Base-by-base conservation (phyloP, 495 filamentous ascomycete genomes). In the Hypoxylon lienhwacheense region DNA sequence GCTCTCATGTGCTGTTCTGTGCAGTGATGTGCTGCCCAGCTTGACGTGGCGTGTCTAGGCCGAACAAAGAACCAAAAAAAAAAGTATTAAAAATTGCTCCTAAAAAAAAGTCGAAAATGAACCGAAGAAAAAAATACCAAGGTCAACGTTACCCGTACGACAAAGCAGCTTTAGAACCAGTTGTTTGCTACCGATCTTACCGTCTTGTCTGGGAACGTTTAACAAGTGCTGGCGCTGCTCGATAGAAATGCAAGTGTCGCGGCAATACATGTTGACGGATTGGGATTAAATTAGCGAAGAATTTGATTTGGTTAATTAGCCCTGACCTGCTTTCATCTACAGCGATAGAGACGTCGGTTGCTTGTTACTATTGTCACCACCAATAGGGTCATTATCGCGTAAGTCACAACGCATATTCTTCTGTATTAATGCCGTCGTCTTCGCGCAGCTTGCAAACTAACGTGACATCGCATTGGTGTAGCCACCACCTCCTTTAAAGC, bases 201-300 rank as follows among this genome's bases (percentile, higher is more conserved):
- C 12, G 25, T 22, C 7, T 1, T 4, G 15, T 37, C 15, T 14
- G 21, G 45, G 31, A 47, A 60, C 17, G 45, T 47, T 46, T 21
- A 46, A 60, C 56, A 50, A 26, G 7, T 42, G 20, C 11, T 46
- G 21, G 35, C 12, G 17, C 32, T 24, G 28, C 16, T 39, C 24
- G 19, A 46, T 37, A 21, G 39, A 25, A 16, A 26, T 28, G 22
- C 11, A 39, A 15, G 21, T 17, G 16, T 39, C 26, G 47, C 26
- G 14, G 31, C 28, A 47, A 36, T 32, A 37, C 22, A 15, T 50
- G 7, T 19, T 17, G 33, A 61, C 47, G 25, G 25, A 52, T 52
- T 52, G 41, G 52, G 52, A 39, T 61, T 19, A 34, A 47, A 36
- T 61, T 61, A 52, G 58, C 58, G 52, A 43, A n/a, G n/a, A n/a